Base-by-base conservation (phyloP, 345 rosid genomes). In the Camelina laxa region DNA sequence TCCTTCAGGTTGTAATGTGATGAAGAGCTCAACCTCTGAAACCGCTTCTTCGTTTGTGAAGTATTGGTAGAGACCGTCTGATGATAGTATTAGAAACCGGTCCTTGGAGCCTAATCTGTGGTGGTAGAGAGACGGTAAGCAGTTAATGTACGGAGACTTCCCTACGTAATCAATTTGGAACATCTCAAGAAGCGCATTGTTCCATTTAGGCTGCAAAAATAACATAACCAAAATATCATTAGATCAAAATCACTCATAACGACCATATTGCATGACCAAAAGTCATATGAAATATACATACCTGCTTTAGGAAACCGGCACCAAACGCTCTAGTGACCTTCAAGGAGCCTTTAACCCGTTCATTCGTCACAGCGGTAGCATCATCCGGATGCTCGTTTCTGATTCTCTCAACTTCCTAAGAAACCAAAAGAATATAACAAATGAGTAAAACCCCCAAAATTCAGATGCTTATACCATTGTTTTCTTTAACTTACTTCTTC, bases 251-350 rank as follows among this genome's bases (percentile, higher is more conserved):
- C 6, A 9, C 14, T 13, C 5, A 38, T 35, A 54, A 12, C 30
- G 1, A 9, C 41, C 12, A 10, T 4, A 36, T 33, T 3, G 17
- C n/a, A 44, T 42, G 21, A 51, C 22, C 9, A 50, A 24, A 58
- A 6, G 30, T 17, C 1, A 2, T 16, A 49, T 54, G 53, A 42
- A 5, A 69, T 62, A 2, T 47, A 33, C 55, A 48, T 76, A 93
- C 98, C 95, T 89, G 89, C 71, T 94, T 94, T 62, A 94, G 89
- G 75, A 90, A 94, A 33, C 98, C 96, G 19, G 96, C 98, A 55
- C 98, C 98, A 6, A 91, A 94, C 36, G 98, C 98, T 57, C 98
- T 85, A 57, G 98, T 94, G 66, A 94, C 97, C 84, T 90, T 94
- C 85, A 94, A 80, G 13, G 92, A 89, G 22, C 98, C 97, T 79